Evolutionary conservation across 768 basidiomycete species (phyloP).

Genomic region (Podaxis pistillaris): DNA sequence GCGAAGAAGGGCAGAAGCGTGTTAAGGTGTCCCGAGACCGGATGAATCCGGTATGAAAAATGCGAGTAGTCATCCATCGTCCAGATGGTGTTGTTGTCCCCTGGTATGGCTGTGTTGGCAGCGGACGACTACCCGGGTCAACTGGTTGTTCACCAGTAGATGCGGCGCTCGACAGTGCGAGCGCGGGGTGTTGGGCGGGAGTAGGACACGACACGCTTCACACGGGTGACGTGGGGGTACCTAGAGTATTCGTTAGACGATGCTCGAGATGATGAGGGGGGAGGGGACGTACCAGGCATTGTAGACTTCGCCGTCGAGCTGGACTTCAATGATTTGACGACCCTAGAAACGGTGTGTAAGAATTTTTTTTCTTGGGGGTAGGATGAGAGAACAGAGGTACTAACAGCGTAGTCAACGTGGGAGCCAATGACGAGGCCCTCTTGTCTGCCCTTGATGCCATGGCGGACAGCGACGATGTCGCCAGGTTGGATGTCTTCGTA

Average conservation of each 20-base stretch:
- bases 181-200: conserved; percentile 38
- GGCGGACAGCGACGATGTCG: conserved; percentile 76
- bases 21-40: conserved; percentile 6
- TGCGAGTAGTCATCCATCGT: neutral
- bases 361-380: neutral
- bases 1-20: neutral
- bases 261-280: neutral
- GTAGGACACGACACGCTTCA: conserved; percentile 68
- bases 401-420: conserved; percentile 66
- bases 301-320: conserved; percentile 72
- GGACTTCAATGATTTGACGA: conserved; percentile 80
- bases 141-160: conserved; percentile 61
- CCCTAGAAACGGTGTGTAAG: conserved; percentile 44
- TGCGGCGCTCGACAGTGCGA: conserved; percentile 69
- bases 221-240: conserved; percentile 78
- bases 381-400: conserved; percentile 24
- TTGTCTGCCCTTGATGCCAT: conserved; percentile 57
- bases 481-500: conserved; percentile 51
- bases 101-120: neutral
- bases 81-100: neutral
- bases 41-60: conserved; percentile 6
- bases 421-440: conserved; percentile 83
- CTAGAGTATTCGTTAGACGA: conserved; percentile 27
- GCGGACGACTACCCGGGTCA: neutral
- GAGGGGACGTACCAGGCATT: conserved; percentile 50